Evolutionary conservation across 306 rosid species (phyloP), one percentile per base, ranked within the genome.

Genomic region (Neltuma alba): DNA sequence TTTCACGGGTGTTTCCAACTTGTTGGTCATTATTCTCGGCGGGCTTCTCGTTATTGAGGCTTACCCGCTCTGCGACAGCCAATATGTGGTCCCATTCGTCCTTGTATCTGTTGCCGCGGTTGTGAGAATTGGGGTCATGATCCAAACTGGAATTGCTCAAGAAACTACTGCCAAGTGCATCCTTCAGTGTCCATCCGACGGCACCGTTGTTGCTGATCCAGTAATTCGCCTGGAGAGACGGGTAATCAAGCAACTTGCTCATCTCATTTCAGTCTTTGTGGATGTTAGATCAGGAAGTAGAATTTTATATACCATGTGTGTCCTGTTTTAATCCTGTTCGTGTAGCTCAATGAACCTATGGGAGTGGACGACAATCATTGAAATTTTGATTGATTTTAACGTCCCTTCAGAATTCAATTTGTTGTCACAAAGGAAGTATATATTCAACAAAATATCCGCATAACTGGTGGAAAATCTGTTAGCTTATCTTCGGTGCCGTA

Each of bases 131-230:
- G 18, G 65, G 3, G 79, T 79, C 65, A 89, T 91, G 91, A 63
- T 89, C n/a, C 88, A 47, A 25, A 88, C 88, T 38, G 97, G 88
- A 2, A 7, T 87, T 10, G 93, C 94, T 14, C 97, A 94, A 72
- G 81, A 80, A 31, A 86, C 90, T 60, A 88, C 92, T 23, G 98
- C 97, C 65, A 76, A 36, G 9, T 60, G 83, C 75, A 87, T 94
- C 41, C 87, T 92, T 7, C 75, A 88, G 11, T 76, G 86, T 7
- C 84, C 84, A 0, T 54, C 82, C 10, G 81, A 82, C 48, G 8
- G 74, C 28, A 20, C 79, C 16, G 50, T 66, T 41, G 80, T 70
- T 30, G 67, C 72, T 16, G 88, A 90, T 65, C 34, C 69, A 12
- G 88, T 75, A 27, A 3, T 72, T 20, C 97, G 96, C 79, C 73